Evolutionary conservation across 139 green algal genomes (phyloP), one percentile per base, ranked within the genome.

Genomic region (Yamagishiella unicocca): DNA sequence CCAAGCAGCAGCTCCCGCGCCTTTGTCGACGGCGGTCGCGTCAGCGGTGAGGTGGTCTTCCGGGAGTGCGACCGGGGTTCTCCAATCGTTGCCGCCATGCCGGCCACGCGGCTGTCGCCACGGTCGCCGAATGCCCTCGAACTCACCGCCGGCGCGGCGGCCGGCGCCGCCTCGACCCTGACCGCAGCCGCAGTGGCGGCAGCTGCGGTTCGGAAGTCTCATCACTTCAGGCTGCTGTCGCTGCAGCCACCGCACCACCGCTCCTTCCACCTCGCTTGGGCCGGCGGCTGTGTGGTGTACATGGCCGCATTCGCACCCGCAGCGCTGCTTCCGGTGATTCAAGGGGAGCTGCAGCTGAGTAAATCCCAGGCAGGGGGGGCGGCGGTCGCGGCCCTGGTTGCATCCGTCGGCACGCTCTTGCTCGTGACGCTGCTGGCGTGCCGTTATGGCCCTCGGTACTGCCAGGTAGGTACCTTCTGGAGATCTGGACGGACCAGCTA

Each of bases 281-380:
- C 50, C 1, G 55, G 66, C 55, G 94, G 96, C 89, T 96, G 96
- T 85, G 35, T 89, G 22, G 89, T 88, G 27, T 97, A 96, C 86
- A 29, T 93, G 7, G 94, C 93, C 35, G 92, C 90, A 24, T 96
- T 97, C 71, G 90, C 94, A 25, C 87, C 92, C 4, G 93, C 93
- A 21, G 87, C 91, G 17, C 82, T 96, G 58, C 55, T 94, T 43
- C 93, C 93, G 12, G 72, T 95, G 29, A 92, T 94, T 27, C 45
- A 25, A 53, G 5, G 19, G 1, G 19, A 42, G 2, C 38, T 83
- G 58, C 25, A 68, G 87, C 76, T 40, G 25, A 37, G 8, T 80
- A 4, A 22, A 4, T 9, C 38, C 0, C n/a, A 22, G 12, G 35
- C 50, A 25, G 4, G 3, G 38, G 61, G 77, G 38, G 87, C 88